These are phyloP conservation scores for Aspergillus transmontanensis DNA, from an alignment of 2,329 filamentous ascomycete genomes.

Conservation along the genomic window DNA sequence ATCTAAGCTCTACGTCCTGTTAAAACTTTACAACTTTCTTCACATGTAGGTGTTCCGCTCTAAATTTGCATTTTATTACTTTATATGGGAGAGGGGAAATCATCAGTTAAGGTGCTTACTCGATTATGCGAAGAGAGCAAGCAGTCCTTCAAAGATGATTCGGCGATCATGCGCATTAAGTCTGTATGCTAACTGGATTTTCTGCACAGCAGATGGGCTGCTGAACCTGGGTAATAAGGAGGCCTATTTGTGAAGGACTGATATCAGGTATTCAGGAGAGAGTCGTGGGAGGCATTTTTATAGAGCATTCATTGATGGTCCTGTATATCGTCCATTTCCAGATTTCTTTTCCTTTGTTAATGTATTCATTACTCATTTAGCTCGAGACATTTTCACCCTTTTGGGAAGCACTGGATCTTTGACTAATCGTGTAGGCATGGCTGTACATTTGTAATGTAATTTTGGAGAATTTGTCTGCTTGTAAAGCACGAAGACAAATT, in stretches of 20 bases:
- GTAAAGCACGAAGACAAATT: background rate
- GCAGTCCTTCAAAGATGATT: background rate
- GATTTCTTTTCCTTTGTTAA: slow-evolving; percentile 14
- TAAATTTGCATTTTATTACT: slow-evolving; percentile 3
- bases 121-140: background rate
- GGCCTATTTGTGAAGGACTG: slow-evolving; percentile 5
- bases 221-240: slow-evolving; percentile 5
- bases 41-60: background rate
- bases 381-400: background rate
- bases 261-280: slow-evolving; percentile 5
- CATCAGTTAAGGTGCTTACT: background rate
- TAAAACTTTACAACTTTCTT: background rate
- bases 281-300: slow-evolving; percentile 18
- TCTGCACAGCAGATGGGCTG: slow-evolving; percentile 16
- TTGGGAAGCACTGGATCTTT: background rate
- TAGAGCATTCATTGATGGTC: slow-evolving; percentile 24
- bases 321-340: slow-evolving; percentile 26
- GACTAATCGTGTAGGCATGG: background rate
- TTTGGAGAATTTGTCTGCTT: background rate
- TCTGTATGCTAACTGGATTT: slow-evolving; percentile 18
- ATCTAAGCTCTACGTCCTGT: slow-evolving; percentile 62
- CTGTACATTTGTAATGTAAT: background rate
- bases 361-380: slow-evolving; percentile 11
- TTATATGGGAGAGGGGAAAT: background rate
- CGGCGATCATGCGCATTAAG: background rate